Base-by-base conservation (phyloP, 83 land plant species). In the Thuja plicata region DNA sequence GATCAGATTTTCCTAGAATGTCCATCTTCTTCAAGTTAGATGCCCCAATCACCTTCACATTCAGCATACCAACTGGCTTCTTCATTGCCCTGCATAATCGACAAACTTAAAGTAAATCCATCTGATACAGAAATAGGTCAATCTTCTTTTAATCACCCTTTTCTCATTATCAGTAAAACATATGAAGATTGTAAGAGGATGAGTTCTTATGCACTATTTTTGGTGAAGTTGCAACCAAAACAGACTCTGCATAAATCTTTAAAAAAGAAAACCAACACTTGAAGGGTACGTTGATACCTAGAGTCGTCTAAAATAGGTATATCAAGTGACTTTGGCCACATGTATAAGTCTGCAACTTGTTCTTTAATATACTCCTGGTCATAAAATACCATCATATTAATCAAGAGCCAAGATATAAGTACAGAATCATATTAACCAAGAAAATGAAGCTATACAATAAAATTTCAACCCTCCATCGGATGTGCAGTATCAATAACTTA, bases 241-340 rank as follows among this genome's bases (percentile, higher is more conserved):
- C 27, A 45, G 50, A 82, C 50, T 41, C 43, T 21, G 52, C 85
- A 82, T 27, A 45, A 21, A 7, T 43, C 11, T 45, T 45, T 4
- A 24, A 82, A 45, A 43, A 43, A 55, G 35, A 13, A 55, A 12
- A 55, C 2, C 15, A 85, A 15, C 15, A 50, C 50, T 32, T 35
- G 32, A 4, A 45, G 8, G 54, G 85, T 82, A 27, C 5, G 27
- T 12, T n/a, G 52, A 89, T 90, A 94, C 95, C 91, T 90, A 40
- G 95, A 89, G 54, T 83, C 89, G 66, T 94, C 96, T 21, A 95
- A 87, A 35, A 95, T 90, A 48, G 92, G 91, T 43, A 95, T 87
- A 48, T 95, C 97, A 52, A 95, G 88, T 34, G 92, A 87, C 43
- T 93, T 95, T 6, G 97, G 97, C 97, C 97, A 95, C 76, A 93